These are phyloP conservation scores for Suillus sp. DNA, from an alignment of 768 basidiomycete species.

Conservation along the genomic window DNA sequence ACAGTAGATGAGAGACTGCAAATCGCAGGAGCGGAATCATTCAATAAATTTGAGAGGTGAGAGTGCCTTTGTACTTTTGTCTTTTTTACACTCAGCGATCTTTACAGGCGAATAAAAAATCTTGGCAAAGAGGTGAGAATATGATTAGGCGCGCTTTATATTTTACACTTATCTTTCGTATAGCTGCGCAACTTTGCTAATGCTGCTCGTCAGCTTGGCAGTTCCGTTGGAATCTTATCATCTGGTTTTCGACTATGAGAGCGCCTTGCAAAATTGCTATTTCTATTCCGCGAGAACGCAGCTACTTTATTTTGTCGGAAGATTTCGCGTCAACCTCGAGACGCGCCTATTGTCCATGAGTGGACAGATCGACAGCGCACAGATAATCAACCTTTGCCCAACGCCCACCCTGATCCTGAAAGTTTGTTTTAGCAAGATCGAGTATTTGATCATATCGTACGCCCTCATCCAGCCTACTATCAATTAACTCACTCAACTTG, in stretches of 20 bases:
- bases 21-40: constrained; percentile 50
- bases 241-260: constrained; percentile 54
- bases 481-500: background rate
- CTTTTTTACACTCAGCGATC: constrained; percentile 13
- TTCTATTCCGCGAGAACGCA: constrained; percentile 57
- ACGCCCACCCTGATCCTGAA: constrained; percentile 48
- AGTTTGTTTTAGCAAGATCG: constrained; percentile 45
- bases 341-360: constrained; percentile 40
- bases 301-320: constrained; percentile 55
- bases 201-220: too few species aligned
- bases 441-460: constrained; percentile 55
- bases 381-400: too few species aligned
- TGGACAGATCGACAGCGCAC: constrained; percentile 33
- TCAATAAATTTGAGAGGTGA: constrained; percentile 51
- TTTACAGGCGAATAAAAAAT: constrained; percentile 44
- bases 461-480: constrained; percentile 20
- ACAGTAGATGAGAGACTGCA: constrained; percentile 53
- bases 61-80: constrained; percentile 16
- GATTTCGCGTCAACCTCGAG: constrained; percentile 40
- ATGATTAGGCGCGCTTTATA: background rate
- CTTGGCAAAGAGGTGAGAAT: constrained; percentile 48
- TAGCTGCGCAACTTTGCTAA: constrained; percentile 58
- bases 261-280: constrained; percentile 50
- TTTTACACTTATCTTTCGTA: constrained; percentile 18
- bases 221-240: constrained; percentile 55